A percentile compares a stretch with the other conserved stretches of the same genome.
These are phyloP conservation scores for Thymus quinquecostatus DNA, from an alignment of 257 asterid genomes.

Conservation along the genomic window DNA sequence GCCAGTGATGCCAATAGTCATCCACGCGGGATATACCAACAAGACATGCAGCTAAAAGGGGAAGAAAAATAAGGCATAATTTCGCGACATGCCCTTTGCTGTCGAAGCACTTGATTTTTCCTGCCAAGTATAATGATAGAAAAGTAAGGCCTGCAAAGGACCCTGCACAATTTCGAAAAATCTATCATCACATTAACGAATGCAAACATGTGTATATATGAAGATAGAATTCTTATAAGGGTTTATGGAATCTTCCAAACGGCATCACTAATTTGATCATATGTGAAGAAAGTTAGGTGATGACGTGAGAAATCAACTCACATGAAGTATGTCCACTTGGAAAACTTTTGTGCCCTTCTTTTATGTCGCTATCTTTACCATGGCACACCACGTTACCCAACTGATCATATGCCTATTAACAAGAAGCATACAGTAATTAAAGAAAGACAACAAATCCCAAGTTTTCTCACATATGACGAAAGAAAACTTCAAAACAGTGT, in stretches of 20 bases:
- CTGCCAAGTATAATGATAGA: constrained; percentile 72
- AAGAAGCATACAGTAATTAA: neutral
- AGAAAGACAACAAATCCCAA: neutral
- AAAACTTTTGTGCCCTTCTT: constrained; percentile 95
- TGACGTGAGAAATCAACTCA: constrained; percentile 36
- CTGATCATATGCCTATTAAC: constrained; percentile 53
- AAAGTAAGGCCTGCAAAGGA: constrained; percentile 93
- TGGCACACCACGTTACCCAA: constrained; percentile 77
- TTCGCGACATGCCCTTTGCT: constrained; percentile 78
- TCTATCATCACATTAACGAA: neutral
- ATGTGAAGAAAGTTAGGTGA: too few species aligned
- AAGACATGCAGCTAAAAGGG: constrained; percentile 76
- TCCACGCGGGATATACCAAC: constrained; percentile 91
- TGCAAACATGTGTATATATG: too few species aligned
- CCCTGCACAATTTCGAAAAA: constrained; percentile 54
- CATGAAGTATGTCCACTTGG: constrained; percentile 95
- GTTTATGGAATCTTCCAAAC: too few species aligned
- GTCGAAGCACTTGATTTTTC: constrained; percentile 85
- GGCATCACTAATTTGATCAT: too few species aligned
- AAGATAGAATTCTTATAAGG: too few species aligned
- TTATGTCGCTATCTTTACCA: constrained; percentile 69
- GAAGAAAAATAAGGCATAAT: constrained; percentile 69
- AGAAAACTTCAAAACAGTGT: neutral
- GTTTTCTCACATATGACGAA: neutral
- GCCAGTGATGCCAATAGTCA: constrained; percentile 99